Base-by-base conservation (phyloP, 1,139 yeast genomes). In the Saccharomyces hybrid region DNA sequence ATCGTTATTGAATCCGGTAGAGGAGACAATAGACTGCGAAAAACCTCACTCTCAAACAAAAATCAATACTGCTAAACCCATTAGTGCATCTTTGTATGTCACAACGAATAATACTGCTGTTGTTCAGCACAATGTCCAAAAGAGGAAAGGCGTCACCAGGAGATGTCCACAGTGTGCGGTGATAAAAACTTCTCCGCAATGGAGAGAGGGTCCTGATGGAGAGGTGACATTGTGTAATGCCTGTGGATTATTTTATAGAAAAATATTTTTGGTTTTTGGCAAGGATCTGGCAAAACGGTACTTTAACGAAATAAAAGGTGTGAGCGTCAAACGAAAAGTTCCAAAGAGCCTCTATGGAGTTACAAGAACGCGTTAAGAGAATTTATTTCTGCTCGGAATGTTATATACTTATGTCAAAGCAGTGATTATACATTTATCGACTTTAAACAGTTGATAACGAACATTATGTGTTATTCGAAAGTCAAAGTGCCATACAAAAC, bases 161-260 rank as follows among this genome's bases (percentile, higher is more conserved):
- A 65, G 68, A 42, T 84, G 90, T 66, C 79, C 78, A 56, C 81
- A 86, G 59, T 89, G 97, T 69, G 87, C 86, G 23, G 83, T 87
- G n/a, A 78, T 81, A 2, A 88, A 84, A 57, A 88, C 97, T 1
- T 38, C 52, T 2, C 96, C 96, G 0, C 96, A 89, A 72, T 89
- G 97, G 96, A 76, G 96, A 61, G 77, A 90, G 55, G 96, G 96
- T 0, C 96, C 96, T 1, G 81, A 82, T 58, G 97, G 96, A 0
- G 86, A 86, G 13, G 76, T 95, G 52, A 87, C 95, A 0, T 74
- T 89, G 56, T 89, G 96, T 70, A 89, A 89, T 69, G 96, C 96
- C 0, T 89, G 97, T 72, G 97, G 97, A 0, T 75, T 89, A 51
- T 87, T 81, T 53, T 66, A 65, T 54, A 60, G 63, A 34, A 67